Evolutionary conservation across 2,329 filamentous ascomycete species (phyloP).

Genomic region (Epichloe brachyelytri): DNA sequence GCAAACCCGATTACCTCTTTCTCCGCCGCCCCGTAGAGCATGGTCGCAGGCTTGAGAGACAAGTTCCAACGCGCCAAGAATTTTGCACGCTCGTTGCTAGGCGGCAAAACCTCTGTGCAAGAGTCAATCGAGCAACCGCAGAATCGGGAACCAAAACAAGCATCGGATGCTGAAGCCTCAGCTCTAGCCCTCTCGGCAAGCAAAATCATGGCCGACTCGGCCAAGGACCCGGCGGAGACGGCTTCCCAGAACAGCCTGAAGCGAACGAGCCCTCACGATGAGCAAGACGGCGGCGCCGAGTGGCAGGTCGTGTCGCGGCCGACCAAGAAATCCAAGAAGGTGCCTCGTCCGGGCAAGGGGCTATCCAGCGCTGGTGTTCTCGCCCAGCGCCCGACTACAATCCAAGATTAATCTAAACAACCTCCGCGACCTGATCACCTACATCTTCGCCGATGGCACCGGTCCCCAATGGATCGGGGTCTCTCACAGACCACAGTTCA

Average conservation of each 20-base stretch:
- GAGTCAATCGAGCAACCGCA: not conserved
- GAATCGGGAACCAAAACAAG: not conserved
- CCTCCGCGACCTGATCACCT: slow-evolving; percentile 50
- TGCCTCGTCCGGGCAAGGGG: slow-evolving; percentile 42
- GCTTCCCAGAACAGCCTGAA: slow-evolving; percentile 29
- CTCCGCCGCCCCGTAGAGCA: not conserved
- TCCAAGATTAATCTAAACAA: slow-evolving; percentile 49
- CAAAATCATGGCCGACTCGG: slow-evolving; percentile 7
- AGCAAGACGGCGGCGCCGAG: slow-evolving; percentile 24
- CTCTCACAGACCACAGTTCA: slow-evolving; percentile 47
- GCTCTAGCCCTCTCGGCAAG: not conserved
- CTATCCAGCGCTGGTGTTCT: slow-evolving; percentile 48
- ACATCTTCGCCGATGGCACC: slow-evolving; percentile 52
- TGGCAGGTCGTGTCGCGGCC: slow-evolving; percentile 45
- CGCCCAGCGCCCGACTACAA: slow-evolving; percentile 43
- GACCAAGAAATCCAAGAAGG: slow-evolving; percentile 48
- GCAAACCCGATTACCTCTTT: not conserved
- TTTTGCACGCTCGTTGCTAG: slow-evolving; percentile 7
- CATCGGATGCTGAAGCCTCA: not conserved
- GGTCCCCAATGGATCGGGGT: slow-evolving; percentile 54
- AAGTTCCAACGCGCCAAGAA: slow-evolving; percentile 10
- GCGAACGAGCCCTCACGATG: slow-evolving; percentile 33
- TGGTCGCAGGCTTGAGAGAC: slow-evolving; percentile 9
- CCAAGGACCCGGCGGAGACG: slow-evolving; percentile 7
- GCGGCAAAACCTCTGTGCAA: slow-evolving; percentile 2